phyloP scores from a whole-genome alignment of 345 rosid genomes.

The Hibiscus mutabilis region DNA sequence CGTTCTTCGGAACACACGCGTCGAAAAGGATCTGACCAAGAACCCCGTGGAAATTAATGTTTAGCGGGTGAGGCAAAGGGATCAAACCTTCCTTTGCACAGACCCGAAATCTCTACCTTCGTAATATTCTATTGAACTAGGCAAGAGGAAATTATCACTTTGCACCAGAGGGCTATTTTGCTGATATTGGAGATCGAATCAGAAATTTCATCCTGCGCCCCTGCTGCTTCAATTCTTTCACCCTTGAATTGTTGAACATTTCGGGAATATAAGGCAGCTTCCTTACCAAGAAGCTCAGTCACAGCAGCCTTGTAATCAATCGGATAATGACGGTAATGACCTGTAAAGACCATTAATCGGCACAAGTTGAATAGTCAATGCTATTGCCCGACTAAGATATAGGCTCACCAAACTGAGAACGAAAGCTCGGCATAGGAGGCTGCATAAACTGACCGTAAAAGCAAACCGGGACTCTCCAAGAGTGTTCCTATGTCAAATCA shows the following conservation, averaged over 20 bases:
- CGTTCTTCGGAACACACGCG: constrained; percentile 72
- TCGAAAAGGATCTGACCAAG: constrained; percentile 89
- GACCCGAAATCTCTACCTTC: constrained; percentile 58
- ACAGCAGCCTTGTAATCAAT: constrained; percentile 77
- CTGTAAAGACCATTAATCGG: constrained; percentile 29
- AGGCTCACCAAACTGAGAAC: not conserved
- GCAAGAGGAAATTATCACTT: constrained; percentile 53
- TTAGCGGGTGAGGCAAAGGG: constrained; percentile 46
- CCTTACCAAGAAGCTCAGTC: constrained; percentile 70
- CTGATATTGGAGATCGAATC: constrained; percentile 38
- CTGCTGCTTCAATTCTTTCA: constrained; percentile 42
- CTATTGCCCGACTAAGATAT: not conserved
- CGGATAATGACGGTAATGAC: constrained; percentile 71
- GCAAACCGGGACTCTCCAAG: not conserved
- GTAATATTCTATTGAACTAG: constrained; percentile 58
- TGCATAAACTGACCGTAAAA: not conserved
- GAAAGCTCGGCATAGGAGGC: not conserved
- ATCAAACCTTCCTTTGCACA: constrained; percentile 49
- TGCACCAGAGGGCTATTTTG: constrained; percentile 45
- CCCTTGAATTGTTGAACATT: constrained; percentile 43
- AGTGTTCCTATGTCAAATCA: too few species aligned
- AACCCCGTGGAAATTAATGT: constrained; percentile 62
- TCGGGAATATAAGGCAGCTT: constrained; percentile 52
- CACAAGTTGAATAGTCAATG: not conserved
- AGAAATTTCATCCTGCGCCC: constrained; percentile 35